Conservation (phyloP, 2,329 filamentous ascomycete genomes). For the Chaetomiaceae sp. region DNA sequence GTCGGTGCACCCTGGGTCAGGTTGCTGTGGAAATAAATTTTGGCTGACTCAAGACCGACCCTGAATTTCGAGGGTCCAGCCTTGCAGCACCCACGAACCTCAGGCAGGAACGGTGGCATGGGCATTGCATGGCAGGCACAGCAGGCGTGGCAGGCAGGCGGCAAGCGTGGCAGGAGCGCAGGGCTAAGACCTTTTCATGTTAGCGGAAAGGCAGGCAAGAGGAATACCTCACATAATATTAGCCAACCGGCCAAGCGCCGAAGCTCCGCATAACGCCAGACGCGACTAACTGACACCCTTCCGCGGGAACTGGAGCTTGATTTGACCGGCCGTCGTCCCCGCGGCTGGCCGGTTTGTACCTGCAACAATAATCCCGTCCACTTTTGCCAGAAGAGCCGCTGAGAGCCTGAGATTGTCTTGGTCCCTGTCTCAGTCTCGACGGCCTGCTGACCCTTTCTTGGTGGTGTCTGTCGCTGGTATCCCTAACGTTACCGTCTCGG, state of each 20-base stretch:
- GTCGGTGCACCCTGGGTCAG: too few species aligned
- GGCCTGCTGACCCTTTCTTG: too few species aligned
- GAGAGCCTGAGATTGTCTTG: conserved; percentile 3
- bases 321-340: conserved; percentile 1
- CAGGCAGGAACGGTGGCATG: too few species aligned
- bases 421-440: not conserved
- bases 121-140: not conserved
- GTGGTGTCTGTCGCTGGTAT: too few species aligned
- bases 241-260: conserved; percentile 9
- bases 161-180: too few species aligned
- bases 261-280: not conserved
- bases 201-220: too few species aligned
- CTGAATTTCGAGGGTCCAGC: too few species aligned
- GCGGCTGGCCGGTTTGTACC: not conserved
- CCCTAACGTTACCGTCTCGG: too few species aligned
- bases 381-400: conserved; percentile 7
- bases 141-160: not conserved
- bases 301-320: conserved; percentile 4
- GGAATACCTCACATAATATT: not conserved
- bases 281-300: not conserved
- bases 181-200: too few species aligned
- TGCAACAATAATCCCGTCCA: conserved; percentile 10
- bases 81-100: too few species aligned
- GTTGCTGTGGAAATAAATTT: too few species aligned
- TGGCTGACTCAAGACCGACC: too few species aligned